These are phyloP conservation scores for Ilex asprella DNA, from an alignment of 257 asterid genomes.

Conservation along the genomic window DNA sequence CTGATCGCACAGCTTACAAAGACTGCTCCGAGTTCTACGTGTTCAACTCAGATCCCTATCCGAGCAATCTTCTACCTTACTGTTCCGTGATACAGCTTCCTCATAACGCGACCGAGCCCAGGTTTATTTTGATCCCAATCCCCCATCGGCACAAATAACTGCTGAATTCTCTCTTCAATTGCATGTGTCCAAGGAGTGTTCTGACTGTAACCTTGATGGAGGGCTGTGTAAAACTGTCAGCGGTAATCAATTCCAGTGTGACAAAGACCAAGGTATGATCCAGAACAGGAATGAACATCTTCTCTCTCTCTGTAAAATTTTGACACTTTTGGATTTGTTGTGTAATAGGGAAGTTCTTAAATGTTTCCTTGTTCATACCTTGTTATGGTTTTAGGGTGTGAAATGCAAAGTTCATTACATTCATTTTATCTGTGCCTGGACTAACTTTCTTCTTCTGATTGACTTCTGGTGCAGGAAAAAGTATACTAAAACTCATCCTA, in stretches of 20 bases:
- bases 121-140: not conserved
- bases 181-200: slow-evolving; percentile 27
- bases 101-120: not conserved
- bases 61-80: not conserved
- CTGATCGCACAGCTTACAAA: not conserved
- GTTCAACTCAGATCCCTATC: slow-evolving; percentile 3
- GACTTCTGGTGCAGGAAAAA: not conserved
- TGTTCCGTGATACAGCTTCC: slow-evolving; percentile 24
- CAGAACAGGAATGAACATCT: no score
- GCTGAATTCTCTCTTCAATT: slow-evolving; percentile 21
- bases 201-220: slow-evolving; percentile 14
- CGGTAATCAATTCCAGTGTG: no score
- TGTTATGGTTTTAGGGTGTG: not conserved
- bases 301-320: no score
- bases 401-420: not conserved
- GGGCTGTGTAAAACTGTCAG: no score
- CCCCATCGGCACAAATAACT: slow-evolving; percentile 6
- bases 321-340: no score
- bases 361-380: no score
- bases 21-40: slow-evolving; percentile 1
- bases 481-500: no score
- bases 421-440: no score
- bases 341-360: not conserved
- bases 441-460: not conserved
- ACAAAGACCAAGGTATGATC: no score